Conservation (phyloP, 352 stramenopile species). For the Globisporangium alternatum region DNA sequence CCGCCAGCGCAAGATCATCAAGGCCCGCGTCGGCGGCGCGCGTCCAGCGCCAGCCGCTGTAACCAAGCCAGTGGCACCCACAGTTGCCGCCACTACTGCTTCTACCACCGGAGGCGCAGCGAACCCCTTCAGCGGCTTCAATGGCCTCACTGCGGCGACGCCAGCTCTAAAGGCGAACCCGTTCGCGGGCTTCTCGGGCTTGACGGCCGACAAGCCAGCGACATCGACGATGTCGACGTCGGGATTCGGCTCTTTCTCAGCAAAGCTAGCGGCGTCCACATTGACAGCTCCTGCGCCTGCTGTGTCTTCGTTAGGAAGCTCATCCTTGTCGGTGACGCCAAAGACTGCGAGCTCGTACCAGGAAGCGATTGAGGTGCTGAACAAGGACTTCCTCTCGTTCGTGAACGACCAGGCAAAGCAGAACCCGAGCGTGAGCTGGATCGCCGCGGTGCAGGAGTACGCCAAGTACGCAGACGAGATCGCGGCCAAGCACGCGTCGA, state of each 20-base stretch:
- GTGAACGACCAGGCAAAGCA: constrained; percentile 59
- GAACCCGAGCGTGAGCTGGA: constrained; percentile 71
- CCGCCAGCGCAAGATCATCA: constrained; percentile 78
- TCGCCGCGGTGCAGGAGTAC: constrained; percentile 68
- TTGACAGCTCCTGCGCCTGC: not conserved
- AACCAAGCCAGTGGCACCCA: constrained; percentile 14
- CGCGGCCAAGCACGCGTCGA: constrained; percentile 53
- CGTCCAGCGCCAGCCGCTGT: constrained; percentile 14
- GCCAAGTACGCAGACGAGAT: constrained; percentile 63
- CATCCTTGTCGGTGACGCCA: not conserved
- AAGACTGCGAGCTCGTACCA: constrained; percentile 42
- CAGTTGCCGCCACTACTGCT: not conserved
- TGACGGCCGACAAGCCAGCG: constrained; percentile 26
- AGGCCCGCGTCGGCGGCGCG: constrained; percentile 38
- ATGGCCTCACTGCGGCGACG: constrained; percentile 32
- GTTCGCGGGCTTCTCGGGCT: constrained; percentile 64
- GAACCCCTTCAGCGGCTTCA: constrained; percentile 50
- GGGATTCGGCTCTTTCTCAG: constrained; percentile 1
- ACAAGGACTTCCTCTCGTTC: constrained; percentile 80
- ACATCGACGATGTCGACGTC: constrained; percentile 6
- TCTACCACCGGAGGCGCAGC: constrained; percentile 8
- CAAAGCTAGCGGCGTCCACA: constrained; percentile 5
- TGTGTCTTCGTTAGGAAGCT: not conserved
- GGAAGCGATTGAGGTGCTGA: constrained; percentile 76
- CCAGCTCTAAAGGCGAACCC: constrained; percentile 36